phyloP scores from a whole-genome alignment of 352 stramenopile species.

The Saprolegnia diclina region DNA sequence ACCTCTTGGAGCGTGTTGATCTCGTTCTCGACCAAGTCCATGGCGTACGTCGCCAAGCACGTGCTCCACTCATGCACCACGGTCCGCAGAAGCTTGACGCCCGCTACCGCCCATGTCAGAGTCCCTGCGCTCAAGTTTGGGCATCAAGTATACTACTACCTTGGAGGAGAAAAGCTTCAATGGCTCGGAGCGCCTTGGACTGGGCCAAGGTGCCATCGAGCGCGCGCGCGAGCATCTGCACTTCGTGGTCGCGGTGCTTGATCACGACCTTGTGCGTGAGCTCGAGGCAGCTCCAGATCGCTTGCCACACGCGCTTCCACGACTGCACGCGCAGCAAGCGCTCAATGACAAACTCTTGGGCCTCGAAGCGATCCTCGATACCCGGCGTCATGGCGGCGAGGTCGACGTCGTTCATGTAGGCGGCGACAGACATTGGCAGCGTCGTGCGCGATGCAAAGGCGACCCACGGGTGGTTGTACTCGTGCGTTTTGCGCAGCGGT shows the following conservation, averaged over 20 bases:
- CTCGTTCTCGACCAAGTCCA: conserved; percentile 9
- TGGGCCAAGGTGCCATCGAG: conserved; percentile 51
- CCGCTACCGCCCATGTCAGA: conserved; percentile 15
- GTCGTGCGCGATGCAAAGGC: background rate
- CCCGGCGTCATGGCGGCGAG: background rate
- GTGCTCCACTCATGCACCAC: conserved; percentile 17
- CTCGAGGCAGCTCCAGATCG: conserved; percentile 22
- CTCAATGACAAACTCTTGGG: background rate
- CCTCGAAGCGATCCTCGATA: background rate
- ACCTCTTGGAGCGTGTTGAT: background rate
- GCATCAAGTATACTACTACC: too few species aligned
- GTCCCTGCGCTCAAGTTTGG: too few species aligned
- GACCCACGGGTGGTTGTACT: background rate
- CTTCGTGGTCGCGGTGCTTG: conserved; percentile 24
- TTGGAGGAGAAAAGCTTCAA: conserved; percentile 29
- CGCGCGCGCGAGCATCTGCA: conserved; percentile 43
- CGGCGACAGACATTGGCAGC: background rate
- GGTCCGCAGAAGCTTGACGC: conserved; percentile 1
- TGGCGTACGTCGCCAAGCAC: conserved; percentile 19
- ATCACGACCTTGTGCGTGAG: conserved; percentile 6
- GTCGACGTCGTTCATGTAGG: background rate
- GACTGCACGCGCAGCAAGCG: background rate
- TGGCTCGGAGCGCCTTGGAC: conserved; percentile 19
- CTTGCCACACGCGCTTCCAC: conserved; percentile 20
- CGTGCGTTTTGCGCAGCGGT: background rate